These are phyloP conservation scores for Mortierella sp. DNA, from an alignment of 371 early-diverging fungal genomes.

Conservation along the genomic window DNA sequence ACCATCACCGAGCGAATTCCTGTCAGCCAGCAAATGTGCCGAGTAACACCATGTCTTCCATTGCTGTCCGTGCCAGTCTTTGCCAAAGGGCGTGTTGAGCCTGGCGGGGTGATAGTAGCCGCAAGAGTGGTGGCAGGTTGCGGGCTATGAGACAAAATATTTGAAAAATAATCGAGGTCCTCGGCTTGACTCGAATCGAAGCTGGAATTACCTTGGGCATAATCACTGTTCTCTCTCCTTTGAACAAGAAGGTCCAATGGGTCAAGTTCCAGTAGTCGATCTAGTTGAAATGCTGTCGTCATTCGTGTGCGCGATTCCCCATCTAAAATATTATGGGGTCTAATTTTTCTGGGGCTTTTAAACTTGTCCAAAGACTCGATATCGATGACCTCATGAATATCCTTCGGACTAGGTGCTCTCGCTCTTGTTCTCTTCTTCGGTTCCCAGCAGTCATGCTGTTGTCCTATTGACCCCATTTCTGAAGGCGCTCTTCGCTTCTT, in stretches of 20 bases:
- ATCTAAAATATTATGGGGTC: neutral
- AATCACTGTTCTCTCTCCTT: neutral
- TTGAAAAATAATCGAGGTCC: slow-evolving; percentile 10
- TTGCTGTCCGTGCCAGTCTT: neutral
- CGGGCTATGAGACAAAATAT: neutral
- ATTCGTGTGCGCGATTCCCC: neutral
- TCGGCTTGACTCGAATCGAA: neutral
- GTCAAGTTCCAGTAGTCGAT: neutral
- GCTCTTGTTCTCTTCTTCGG: slow-evolving; percentile 2
- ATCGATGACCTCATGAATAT: no score
- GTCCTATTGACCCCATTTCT: neutral
- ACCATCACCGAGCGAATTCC: slow-evolving; percentile 9
- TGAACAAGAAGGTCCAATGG: slow-evolving; percentile 17
- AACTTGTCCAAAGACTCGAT: no score
- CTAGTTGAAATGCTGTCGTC: neutral
- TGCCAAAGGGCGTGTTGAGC: neutral
- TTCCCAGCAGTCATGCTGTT: neutral
- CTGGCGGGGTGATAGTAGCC: neutral
- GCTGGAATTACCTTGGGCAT: no score
- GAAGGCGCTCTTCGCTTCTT: neutral
- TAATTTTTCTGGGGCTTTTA: neutral
- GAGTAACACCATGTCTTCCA: neutral
- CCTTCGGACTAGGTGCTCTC: neutral
- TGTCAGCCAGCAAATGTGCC: slow-evolving; percentile 32
- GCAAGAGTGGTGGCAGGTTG: neutral